Base-by-base conservation (phyloP, 1,139 yeast genomes). In the Suhomyces choctaworum region DNA sequence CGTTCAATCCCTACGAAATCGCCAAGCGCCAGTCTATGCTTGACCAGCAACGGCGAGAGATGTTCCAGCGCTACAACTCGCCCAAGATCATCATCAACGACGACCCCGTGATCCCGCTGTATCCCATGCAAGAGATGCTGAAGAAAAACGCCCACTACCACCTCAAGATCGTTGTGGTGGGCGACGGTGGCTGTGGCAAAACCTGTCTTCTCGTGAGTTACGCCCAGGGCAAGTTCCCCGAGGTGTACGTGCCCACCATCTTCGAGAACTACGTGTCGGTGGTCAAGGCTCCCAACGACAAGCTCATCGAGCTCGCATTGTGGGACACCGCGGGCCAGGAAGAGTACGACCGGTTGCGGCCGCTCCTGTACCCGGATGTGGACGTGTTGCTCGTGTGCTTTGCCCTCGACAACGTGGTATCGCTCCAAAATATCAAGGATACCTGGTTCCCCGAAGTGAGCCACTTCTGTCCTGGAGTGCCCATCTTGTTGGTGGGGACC, bases 261-360 rank as follows among this genome's bases (percentile, higher is more conserved):
- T 88, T 88, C 62, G 96, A 88, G 51, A 87, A 87, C 58, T 86
- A 86, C 52, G 79, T 85, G 16, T 78, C 89, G 8, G 76, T 77
- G 33, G 78, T 85, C 4, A 58, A 62, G 27, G 71, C 81, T 0
- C 80, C 87, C 2, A 63, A 64, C 34, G 71, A 70, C 26, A 76
- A 78, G 45, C 54, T 70, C n/a, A 73, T 82, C 40, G 94, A 79
- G 62, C 66, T 87, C 52, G 92, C 85, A 17, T 62, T 87, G 29
- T 86, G 95, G 95, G 97, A 90, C 59, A 88, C 97, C 0, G 96
- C 96, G 0, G 96, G 96, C 4, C 96, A 88, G 60, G 96, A 88
- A 60, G 95, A 87, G 57, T 88, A 87, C 56, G 95, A 85, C 57
- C 63, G 96, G 39, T 65, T 88, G 41, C 68, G 97, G 46, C 94